A percentile compares a stretch with the other conserved stretches of the same genome.
Conservation (phyloP, 228 moss, liverwort and hornwort species). For the Sphagnum fallax region DNA sequence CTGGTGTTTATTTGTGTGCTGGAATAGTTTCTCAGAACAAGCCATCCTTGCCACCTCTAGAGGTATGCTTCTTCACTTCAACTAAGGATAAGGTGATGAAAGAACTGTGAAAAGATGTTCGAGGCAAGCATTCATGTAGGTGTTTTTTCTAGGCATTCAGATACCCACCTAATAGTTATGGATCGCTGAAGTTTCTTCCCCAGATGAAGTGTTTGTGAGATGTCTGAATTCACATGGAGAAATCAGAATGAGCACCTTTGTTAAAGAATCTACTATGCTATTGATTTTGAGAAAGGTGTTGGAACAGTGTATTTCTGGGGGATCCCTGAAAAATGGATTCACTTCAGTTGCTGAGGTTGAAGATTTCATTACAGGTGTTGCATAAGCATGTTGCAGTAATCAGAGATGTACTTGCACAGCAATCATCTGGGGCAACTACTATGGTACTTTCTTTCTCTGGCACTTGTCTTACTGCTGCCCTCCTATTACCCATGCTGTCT, state of each 20-base stretch:
- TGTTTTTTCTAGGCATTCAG: no score
- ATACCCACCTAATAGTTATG: background rate
- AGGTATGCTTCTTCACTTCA: constrained; percentile 15
- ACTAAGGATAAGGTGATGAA: background rate
- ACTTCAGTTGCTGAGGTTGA: background rate
- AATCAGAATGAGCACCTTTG: no score
- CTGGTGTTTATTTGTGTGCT: constrained; percentile 1
- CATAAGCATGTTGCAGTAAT: constrained; percentile 26
- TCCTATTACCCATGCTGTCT: background rate
- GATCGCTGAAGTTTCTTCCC: background rate
- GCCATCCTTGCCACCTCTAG: constrained; percentile 26
- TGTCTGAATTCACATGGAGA: no score
- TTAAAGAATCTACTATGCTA: no score
- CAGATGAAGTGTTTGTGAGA: background rate
- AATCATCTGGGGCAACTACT: constrained; percentile 24
- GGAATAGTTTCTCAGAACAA: constrained; percentile 26
- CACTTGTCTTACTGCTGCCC: no score
- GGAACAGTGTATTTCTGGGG: no score
- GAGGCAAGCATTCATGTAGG: background rate
- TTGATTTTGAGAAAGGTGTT: no score
- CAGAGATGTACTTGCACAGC: constrained; percentile 23
- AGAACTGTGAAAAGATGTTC: background rate
- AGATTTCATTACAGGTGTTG: constrained; percentile 17
- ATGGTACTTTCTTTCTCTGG: constrained; percentile 13
- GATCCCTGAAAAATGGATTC: background rate